Percentiles rank a stretch among this genome's conserved stretches.
phyloP scores from a whole-genome alignment of 371 early-diverging fungal species.

The Cokeromyces recurvatus region DNA sequence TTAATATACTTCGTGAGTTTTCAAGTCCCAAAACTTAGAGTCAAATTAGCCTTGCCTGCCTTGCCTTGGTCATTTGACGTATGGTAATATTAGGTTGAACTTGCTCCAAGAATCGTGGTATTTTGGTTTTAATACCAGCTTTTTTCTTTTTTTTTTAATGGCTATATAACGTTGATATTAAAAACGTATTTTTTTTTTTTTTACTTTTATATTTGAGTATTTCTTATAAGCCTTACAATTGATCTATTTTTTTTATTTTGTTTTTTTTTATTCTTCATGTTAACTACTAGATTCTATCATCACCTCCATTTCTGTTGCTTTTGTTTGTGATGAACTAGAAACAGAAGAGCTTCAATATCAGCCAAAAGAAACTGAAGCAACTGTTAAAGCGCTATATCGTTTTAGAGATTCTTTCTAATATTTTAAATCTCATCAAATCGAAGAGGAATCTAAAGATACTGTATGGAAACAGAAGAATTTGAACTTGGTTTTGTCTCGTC shows the following conservation, averaged over 20 bases:
- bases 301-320: constrained; percentile 7
- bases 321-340: constrained; percentile 6
- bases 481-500: not conserved
- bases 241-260: constrained; percentile 1
- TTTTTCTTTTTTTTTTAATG: constrained; percentile 17
- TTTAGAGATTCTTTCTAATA: constrained; percentile 10
- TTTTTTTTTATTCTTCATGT: constrained; percentile 8
- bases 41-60: constrained; percentile 7
- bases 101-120: constrained; percentile 14
- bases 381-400: constrained; percentile 8
- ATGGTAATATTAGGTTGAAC: constrained; percentile 8
- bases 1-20: no score
- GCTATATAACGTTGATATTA: constrained; percentile 15
- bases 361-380: constrained; percentile 10
- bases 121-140: constrained; percentile 12
- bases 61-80: no score
- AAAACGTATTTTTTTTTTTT: constrained; percentile 10
- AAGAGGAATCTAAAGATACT: constrained; percentile 6
- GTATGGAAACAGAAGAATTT: constrained; percentile 8
- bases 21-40: constrained; percentile 5
- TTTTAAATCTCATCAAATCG: constrained; percentile 3
- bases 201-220: constrained; percentile 9
- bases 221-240: constrained; percentile 7
- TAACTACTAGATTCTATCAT: constrained; percentile 8
- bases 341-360: constrained; percentile 9